Percentiles rank a stretch among this genome's conserved stretches.
phyloP scores from a whole-genome alignment of 441 rosid species.

The Jatropha podagrica region DNA sequence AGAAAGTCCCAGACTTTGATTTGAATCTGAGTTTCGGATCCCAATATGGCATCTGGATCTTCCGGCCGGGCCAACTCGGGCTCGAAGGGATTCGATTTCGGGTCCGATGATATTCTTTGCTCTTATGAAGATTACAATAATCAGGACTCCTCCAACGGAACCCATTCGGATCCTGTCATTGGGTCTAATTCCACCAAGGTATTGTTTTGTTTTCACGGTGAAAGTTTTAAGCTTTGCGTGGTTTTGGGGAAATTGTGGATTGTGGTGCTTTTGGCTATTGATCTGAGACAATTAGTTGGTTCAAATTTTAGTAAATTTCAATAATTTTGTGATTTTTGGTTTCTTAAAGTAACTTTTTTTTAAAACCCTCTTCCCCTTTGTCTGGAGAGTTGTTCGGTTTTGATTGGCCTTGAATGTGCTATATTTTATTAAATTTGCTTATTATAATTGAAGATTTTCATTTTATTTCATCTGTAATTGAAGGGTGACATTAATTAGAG shows the following conservation, averaged over 20 bases:
- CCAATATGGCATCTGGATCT: constrained; percentile 77
- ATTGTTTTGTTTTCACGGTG: background rate
- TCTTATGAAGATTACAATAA: constrained; percentile 73
- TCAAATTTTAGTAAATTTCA: background rate
- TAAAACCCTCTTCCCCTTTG: background rate
- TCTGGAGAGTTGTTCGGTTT: too few species aligned
- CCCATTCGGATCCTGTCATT: constrained; percentile 51
- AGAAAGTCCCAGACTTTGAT: constrained; percentile 7
- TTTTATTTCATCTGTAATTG: background rate
- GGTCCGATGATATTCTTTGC: constrained; percentile 90
- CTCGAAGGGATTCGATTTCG: constrained; percentile 84
- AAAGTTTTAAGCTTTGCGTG: background rate
- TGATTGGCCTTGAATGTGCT: background rate
- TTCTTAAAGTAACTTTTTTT: background rate
- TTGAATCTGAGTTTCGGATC: background rate
- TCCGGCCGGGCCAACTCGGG: constrained; percentile 65
- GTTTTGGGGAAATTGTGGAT: background rate
- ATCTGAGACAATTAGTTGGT: background rate
- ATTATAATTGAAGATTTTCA: background rate
- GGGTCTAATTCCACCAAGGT: constrained; percentile 55
- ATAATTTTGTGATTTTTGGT: background rate
- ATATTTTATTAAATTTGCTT: background rate
- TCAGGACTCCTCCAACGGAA: constrained; percentile 69
- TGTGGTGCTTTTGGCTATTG: background rate
- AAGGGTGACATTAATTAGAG: constrained; percentile 2